phyloP scores from a whole-genome alignment of 805 yeast species.

The Ogataea degrootiae region DNA sequence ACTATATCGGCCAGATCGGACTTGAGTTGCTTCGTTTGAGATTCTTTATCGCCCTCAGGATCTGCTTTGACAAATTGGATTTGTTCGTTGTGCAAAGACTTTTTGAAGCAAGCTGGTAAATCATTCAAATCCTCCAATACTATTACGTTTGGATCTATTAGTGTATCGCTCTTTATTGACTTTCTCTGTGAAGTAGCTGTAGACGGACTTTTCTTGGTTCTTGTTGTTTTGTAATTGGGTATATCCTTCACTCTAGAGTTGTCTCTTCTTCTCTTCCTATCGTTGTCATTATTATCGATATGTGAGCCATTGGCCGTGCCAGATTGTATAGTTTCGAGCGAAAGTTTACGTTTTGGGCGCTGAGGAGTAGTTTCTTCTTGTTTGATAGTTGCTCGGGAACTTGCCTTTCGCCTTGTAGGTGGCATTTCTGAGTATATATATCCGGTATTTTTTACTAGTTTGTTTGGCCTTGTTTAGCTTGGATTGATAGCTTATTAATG shows the following conservation, averaged over 20 bases:
- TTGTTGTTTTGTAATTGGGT: constrained; percentile 10
- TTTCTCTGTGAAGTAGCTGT: background rate
- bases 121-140: background rate
- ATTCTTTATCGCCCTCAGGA: background rate
- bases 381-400: background rate
- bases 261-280: constrained; percentile 11
- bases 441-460: too few relatives aligned
- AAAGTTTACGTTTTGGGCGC: too few relatives aligned
- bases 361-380: background rate
- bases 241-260: constrained; percentile 9
- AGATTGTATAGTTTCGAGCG: too few relatives aligned
- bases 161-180: background rate
- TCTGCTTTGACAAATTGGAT: background rate
- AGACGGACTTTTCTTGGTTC: background rate
- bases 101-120: constrained; percentile 1
- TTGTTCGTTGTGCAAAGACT: background rate
- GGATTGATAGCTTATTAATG: too few relatives aligned
- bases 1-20: constrained; percentile 39
- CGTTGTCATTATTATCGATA: background rate
- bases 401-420: background rate
- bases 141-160: background rate
- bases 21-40: constrained; percentile 8
- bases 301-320: too few relatives aligned
- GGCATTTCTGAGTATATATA: background rate
- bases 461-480: too few relatives aligned